phyloP scores from a whole-genome alignment of 2,329 filamentous ascomycete genomes.

The Phyllachora maydis region DNA sequence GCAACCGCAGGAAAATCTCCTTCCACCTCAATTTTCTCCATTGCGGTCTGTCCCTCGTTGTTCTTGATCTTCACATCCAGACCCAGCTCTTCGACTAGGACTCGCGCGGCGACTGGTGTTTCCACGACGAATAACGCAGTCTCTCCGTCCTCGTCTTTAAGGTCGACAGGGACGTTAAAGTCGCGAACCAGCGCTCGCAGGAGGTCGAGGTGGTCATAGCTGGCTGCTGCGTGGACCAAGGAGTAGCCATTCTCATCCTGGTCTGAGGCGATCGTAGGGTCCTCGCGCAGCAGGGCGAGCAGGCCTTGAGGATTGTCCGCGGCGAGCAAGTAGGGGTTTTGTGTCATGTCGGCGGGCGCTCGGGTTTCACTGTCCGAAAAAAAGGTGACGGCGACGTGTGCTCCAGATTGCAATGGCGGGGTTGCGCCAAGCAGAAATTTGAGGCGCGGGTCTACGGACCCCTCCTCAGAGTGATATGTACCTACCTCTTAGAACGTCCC shows the following conservation, averaged over 20 bases:
- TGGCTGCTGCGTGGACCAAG: constrained; percentile 77
- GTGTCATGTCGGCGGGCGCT: too few relatives aligned
- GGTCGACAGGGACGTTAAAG: constrained; percentile 58
- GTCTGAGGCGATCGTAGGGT: constrained; percentile 50
- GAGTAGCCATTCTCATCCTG: constrained; percentile 92
- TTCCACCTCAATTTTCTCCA: constrained; percentile 61
- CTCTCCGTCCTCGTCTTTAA: constrained; percentile 79
- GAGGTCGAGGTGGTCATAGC: constrained; percentile 73
- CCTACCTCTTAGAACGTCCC: too few relatives aligned
- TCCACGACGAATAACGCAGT: constrained; percentile 92
- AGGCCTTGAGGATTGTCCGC: constrained; percentile 63
- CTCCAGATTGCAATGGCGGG: too few relatives aligned
- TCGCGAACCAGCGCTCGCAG: constrained; percentile 56
- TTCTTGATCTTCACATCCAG: constrained; percentile 47
- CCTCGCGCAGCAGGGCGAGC: constrained; percentile 49
- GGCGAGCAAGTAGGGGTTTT: constrained; percentile 54
- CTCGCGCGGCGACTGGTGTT: constrained; percentile 53
- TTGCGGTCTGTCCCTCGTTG: constrained; percentile 57
- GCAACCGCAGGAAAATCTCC: constrained; percentile 59
- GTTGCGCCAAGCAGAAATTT: too few relatives aligned
- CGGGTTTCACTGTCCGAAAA: too few relatives aligned
- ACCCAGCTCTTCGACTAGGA: constrained; percentile 65
- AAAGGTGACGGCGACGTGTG: too few relatives aligned
- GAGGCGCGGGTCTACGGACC: too few relatives aligned
- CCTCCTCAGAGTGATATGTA: too few relatives aligned